Evolutionary conservation across 768 basidiomycete species (phyloP), one percentile per base, ranked within the genome.

Genomic region (Leucocoprinus birnbaumii): DNA sequence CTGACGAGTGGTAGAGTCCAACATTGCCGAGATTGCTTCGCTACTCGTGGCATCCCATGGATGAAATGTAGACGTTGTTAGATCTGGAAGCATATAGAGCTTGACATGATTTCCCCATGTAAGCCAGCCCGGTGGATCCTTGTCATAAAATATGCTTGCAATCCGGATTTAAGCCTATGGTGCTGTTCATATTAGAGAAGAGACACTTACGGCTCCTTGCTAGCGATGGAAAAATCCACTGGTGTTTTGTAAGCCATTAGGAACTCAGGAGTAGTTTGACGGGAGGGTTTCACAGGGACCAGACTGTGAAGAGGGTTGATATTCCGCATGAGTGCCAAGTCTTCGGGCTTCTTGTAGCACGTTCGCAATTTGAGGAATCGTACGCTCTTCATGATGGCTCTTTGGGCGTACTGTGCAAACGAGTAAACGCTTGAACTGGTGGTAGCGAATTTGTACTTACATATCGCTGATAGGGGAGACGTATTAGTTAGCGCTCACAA

Each of bases 331-430:
- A 89, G 68, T 9, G 82, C 80, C 16, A 94, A 70, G 56, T 86
- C 85, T 35, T 74, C 71, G 27, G 82, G 75, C 11, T 74, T 73
- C 1, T 65, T 69, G 57, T 83, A 84, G 47, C 84, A 80, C 1
- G 91, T 88, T 42, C 91, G 80, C n/a, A 95, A 63, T 69, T 94
- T 94, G 70, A 94, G 76, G 66, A 85, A 84, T 51, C 88, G 83
- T 6, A 87, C 73, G 25, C 82, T 78, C 66, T 93, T 93, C 77
- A 91, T 88, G 11, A 90, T 69, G 1, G 86, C 88, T 57, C 88
- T 79, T 65, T 86, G 84, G 2, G 84, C 78, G 72, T 87, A 87
- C 86, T 89, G 43, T 11, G 34, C 41, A 45, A 13, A 4, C 47
- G 40, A 24, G 22, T 61, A 34, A 61, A 38, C 16, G 35, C 14